Percentiles rank a stretch among this genome's conserved stretches.
Conservation (phyloP, 495 filamentous ascomycete genomes). For the Parmelia sp. region DNA sequence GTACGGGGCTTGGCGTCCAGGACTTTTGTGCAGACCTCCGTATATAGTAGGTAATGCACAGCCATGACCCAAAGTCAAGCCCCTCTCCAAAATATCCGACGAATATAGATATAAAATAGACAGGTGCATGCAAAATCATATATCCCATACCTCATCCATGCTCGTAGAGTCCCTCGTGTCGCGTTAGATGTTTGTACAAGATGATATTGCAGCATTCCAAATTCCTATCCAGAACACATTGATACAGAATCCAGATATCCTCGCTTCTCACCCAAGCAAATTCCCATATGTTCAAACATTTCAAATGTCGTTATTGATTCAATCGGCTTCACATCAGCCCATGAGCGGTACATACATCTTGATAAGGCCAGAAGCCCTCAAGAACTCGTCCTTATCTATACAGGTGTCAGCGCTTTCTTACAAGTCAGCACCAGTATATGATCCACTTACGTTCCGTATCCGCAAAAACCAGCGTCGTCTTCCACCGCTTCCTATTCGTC, state of each 20-base stretch:
- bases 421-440: too few relatives aligned
- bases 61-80: too few relatives aligned
- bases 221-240: too few relatives aligned
- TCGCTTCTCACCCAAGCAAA: background rate
- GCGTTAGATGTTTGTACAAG: background rate
- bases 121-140: too few relatives aligned
- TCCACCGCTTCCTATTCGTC: background rate
- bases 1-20: too few relatives aligned
- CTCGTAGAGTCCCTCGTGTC: background rate
- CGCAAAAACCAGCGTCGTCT: constrained; percentile 1
- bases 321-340: background rate
- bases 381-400: background rate
- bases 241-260: too few relatives aligned
- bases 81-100: too few relatives aligned
- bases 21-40: too few relatives aligned
- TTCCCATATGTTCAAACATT: background rate
- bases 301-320: background rate
- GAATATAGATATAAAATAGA: background rate
- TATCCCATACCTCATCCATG: background rate
- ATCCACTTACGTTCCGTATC: constrained; percentile 8
- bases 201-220: background rate
- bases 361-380: background rate
- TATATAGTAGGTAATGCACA: too few relatives aligned
- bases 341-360: background rate
- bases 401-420: background rate